phyloP scores from a whole-genome alignment of 2,329 filamentous ascomycete species.

The Ophiostoma montium region DNA sequence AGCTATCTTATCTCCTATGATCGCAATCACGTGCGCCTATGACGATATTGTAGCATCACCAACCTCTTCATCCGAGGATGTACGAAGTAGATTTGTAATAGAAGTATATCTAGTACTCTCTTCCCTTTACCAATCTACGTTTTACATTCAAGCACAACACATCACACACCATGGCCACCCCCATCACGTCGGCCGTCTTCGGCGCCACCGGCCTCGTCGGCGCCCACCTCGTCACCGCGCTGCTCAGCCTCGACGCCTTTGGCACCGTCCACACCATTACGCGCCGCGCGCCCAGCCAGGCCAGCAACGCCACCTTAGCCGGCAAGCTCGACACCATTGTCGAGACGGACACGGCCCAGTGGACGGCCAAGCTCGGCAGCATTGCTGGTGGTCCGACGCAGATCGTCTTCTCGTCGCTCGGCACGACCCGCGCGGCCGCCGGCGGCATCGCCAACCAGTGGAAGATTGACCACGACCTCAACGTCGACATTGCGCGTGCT shows the following conservation, averaged over 20 bases:
- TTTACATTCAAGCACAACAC: background rate
- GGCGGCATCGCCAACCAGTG: constrained; percentile 69
- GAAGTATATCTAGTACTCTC: too few species aligned
- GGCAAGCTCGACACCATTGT: constrained; percentile 50
- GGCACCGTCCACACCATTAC: constrained; percentile 48
- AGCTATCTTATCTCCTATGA: too few species aligned
- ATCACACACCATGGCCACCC: background rate
- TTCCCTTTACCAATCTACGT: too few species aligned
- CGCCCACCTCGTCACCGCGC: constrained; percentile 55
- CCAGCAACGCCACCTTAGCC: constrained; percentile 42
- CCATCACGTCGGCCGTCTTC: constrained; percentile 29
- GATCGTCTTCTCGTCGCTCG: constrained; percentile 64
- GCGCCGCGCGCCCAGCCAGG: constrained; percentile 45
- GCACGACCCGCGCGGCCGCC: constrained; percentile 62
- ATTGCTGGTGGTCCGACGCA: constrained; percentile 45
- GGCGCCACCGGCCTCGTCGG: constrained; percentile 59
- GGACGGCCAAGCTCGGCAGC: constrained; percentile 45
- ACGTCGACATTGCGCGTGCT: constrained; percentile 60
- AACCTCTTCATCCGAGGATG: too few species aligned
- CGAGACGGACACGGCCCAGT: constrained; percentile 53
- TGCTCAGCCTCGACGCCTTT: constrained; percentile 40
- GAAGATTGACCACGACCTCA: constrained; percentile 79
- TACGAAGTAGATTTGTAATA: too few species aligned
- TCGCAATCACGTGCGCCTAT: too few species aligned
- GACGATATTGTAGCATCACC: too few species aligned